Conservation (phyloP, 192 early-diverging fungal species). For the Chytriomyces sp. region DNA sequence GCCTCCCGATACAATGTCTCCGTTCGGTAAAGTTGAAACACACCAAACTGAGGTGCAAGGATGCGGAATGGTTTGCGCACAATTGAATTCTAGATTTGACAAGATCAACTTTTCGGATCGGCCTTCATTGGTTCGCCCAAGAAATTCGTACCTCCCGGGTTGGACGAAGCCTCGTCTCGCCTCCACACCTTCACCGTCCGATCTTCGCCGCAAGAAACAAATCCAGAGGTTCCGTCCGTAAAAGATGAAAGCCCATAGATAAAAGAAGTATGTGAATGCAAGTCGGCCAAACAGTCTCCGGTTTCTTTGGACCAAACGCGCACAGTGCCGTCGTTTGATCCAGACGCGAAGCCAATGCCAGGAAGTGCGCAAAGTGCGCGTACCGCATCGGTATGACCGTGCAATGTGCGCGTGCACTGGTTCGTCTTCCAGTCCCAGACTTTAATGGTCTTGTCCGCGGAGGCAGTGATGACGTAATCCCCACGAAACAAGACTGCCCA, state of each 20-base stretch:
- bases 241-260: slow-evolving; percentile 76
- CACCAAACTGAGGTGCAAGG: slow-evolving; percentile 94
- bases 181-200: slow-evolving; percentile 82
- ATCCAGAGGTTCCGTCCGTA: slow-evolving; percentile 71
- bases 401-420: slow-evolving; percentile 60
- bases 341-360: slow-evolving; percentile 76
- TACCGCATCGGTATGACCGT: slow-evolving; percentile 91
- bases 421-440: slow-evolving; percentile 72
- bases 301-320: slow-evolving; percentile 76
- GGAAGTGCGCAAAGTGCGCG: slow-evolving; percentile 70
- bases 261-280: slow-evolving; percentile 89
- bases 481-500: slow-evolving; percentile 86
- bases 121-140: too few species aligned
- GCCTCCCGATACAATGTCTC: slow-evolving; percentile 80
- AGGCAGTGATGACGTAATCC: slow-evolving; percentile 79
- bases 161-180: slow-evolving; percentile 49
- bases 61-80: slow-evolving; percentile 79
- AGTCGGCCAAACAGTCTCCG: slow-evolving; percentile 73
- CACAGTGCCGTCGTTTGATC: slow-evolving; percentile 86
- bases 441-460: slow-evolving; percentile 91
- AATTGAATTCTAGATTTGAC: slow-evolving; percentile 51
- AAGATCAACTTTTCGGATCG: too few species aligned
- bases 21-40: slow-evolving; percentile 74
- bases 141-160: too few species aligned
- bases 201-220: slow-evolving; percentile 94